Conservation (phyloP, 768 basidiomycete species). For the Imleria badia region DNA sequence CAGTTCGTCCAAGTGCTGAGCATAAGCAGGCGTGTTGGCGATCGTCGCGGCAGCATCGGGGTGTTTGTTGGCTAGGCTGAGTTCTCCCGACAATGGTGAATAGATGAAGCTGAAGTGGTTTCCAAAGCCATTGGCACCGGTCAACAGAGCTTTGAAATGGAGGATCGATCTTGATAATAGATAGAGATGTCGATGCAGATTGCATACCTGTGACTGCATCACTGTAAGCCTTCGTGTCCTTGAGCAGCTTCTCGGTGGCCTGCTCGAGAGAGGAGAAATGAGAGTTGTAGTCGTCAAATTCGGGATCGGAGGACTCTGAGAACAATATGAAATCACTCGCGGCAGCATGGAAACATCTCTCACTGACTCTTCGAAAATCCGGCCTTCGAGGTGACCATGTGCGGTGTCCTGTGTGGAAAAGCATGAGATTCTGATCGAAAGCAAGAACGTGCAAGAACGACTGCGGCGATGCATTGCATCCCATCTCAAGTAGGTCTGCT, state of each 20-base stretch:
- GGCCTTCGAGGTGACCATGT: slow-evolving; percentile 80
- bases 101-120: slow-evolving; percentile 64
- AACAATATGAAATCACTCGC: slow-evolving; percentile 4
- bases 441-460: slow-evolving; percentile 3
- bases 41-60: slow-evolving; percentile 79
- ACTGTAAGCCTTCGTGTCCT: slow-evolving; percentile 86
- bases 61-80: slow-evolving; percentile 73
- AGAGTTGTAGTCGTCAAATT: slow-evolving; percentile 84
- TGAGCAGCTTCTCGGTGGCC: slow-evolving; percentile 85
- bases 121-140: slow-evolving; percentile 59
- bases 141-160: slow-evolving; percentile 55
- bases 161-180: slow-evolving; percentile 2
- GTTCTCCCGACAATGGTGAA: slow-evolving; percentile 71
- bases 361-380: slow-evolving; percentile 91
- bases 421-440: slow-evolving; percentile 9
- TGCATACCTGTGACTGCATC: slow-evolving; percentile 71
- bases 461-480: neutral
- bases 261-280: slow-evolving; percentile 77
- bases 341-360: neutral
- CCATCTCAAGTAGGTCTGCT: neutral
- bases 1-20: slow-evolving; percentile 79
- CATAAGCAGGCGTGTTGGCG: slow-evolving; percentile 70
- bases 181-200: neutral
- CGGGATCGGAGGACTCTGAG: slow-evolving; percentile 77
- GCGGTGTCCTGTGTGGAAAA: slow-evolving; percentile 68